phyloP scores from a whole-genome alignment of 371 early-diverging fungal genomes.

The Rhizopus delemar region DNA sequence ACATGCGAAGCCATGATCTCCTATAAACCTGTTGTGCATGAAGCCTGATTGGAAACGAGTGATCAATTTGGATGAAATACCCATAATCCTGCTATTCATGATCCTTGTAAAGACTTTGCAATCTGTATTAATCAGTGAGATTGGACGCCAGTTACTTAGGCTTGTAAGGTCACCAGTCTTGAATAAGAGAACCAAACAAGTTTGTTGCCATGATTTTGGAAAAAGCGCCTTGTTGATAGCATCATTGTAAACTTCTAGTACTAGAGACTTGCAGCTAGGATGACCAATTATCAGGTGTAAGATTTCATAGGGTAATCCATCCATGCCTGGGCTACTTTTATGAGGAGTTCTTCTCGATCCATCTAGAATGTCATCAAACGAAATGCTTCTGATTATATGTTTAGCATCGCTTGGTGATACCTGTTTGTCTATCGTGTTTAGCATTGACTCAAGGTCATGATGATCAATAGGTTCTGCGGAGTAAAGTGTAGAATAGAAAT shows the following conservation, averaged over 20 bases:
- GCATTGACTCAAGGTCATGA: too few species aligned
- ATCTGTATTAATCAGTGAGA: slow-evolving; percentile 9
- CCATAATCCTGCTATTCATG: background rate
- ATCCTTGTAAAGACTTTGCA: slow-evolving; percentile 11
- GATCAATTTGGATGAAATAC: too few species aligned
- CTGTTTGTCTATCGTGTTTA: too few species aligned
- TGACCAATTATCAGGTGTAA: slow-evolving; percentile 1
- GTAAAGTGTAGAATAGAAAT: too few species aligned
- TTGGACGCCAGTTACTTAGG: slow-evolving; percentile 17
- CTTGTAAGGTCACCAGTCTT: slow-evolving; percentile 20
- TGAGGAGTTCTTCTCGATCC: too few species aligned
- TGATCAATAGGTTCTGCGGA: too few species aligned
- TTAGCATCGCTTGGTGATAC: too few species aligned
- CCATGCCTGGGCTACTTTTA: slow-evolving; percentile 16
- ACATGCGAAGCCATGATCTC: background rate
- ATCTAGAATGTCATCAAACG: too few species aligned
- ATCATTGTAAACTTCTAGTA: background rate
- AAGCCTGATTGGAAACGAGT: background rate
- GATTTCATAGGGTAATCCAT: slow-evolving; percentile 30
- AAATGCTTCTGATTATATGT: too few species aligned
- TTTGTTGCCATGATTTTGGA: background rate
- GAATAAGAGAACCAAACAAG: slow-evolving; percentile 8
- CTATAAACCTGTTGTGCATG: slow-evolving; percentile 8
- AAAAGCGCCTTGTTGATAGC: background rate
- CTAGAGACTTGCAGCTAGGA: background rate